A percentile compares a stretch with the other conserved stretches of the same genome.
phyloP scores from a whole-genome alignment of 176 grass and related monocot species.

The Areca catechu region DNA sequence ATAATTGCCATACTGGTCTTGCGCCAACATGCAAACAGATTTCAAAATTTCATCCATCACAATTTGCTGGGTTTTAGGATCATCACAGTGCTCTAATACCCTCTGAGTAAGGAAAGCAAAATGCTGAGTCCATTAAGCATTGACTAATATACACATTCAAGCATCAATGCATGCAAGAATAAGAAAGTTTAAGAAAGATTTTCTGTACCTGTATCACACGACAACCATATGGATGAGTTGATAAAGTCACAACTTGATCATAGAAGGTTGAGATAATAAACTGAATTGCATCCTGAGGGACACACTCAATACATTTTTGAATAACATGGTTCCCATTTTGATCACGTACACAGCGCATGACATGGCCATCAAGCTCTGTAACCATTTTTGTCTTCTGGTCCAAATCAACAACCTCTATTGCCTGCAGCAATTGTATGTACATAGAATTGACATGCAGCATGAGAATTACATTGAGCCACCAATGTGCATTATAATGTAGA shows the following conservation, averaged over 20 bases:
- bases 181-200: not conserved
- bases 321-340: slow-evolving; percentile 93
- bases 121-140: too few relatives aligned
- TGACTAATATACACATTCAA: not conserved
- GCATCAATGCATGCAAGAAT: not conserved
- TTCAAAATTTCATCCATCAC: slow-evolving; percentile 44
- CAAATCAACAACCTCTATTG: slow-evolving; percentile 76
- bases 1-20: slow-evolving; percentile 28
- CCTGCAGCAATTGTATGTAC: slow-evolving; percentile 22
- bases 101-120: slow-evolving; percentile 27
- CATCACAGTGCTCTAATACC: slow-evolving; percentile 72
- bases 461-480: too few relatives aligned
- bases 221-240: slow-evolving; percentile 79
- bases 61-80: slow-evolving; percentile 64
- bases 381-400: slow-evolving; percentile 73
- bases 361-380: slow-evolving; percentile 59
- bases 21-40: slow-evolving; percentile 26
- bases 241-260: slow-evolving; percentile 67
- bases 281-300: slow-evolving; percentile 64
- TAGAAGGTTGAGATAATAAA: slow-evolving; percentile 82
- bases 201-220: slow-evolving; percentile 61
- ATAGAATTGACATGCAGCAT: too few relatives aligned
- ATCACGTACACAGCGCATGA: slow-evolving; percentile 85
- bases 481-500: too few relatives aligned
- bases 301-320: slow-evolving; percentile 80